Percentiles rank a stretch among this genome's conserved stretches.
Conservation (phyloP, 805 yeast genomes). For the Ogataea ramenticola region DNA sequence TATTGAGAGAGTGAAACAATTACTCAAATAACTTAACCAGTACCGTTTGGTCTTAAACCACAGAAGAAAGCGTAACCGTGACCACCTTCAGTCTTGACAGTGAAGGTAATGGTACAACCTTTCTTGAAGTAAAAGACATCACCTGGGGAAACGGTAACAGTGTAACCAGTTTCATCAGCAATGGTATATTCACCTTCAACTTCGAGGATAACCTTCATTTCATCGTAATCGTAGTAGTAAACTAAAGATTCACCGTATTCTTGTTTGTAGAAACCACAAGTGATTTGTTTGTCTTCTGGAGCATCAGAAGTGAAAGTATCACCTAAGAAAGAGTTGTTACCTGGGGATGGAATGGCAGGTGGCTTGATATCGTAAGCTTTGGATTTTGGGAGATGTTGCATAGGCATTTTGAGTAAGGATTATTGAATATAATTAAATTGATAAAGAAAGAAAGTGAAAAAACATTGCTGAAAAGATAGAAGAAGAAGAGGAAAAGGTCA, state of each 20-base stretch:
- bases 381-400: constrained; percentile 44
- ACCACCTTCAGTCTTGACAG: constrained; percentile 37
- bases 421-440: background rate
- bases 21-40: constrained; percentile 19
- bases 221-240: constrained; percentile 61
- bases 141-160: constrained; percentile 52
- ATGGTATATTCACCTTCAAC: constrained; percentile 59
- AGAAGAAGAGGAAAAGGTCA: background rate
- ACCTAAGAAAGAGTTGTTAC: constrained; percentile 63
- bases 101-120: constrained; percentile 62
- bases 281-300: constrained; percentile 50
- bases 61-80: constrained; percentile 58
- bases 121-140: constrained; percentile 61
- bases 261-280: constrained; percentile 65
- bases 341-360: constrained; percentile 55
- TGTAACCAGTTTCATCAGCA: constrained; percentile 56
- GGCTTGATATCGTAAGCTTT: constrained; percentile 49
- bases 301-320: constrained; percentile 58
- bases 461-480: background rate
- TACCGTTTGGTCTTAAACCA: constrained; percentile 47
- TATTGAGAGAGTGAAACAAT: background rate
- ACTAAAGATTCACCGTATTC: constrained; percentile 62
- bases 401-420: constrained; percentile 36
- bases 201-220: constrained; percentile 63
- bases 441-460: background rate